Base-by-base conservation (phyloP, 176 grass and related monocot species). In the Carex littledalei region DNA sequence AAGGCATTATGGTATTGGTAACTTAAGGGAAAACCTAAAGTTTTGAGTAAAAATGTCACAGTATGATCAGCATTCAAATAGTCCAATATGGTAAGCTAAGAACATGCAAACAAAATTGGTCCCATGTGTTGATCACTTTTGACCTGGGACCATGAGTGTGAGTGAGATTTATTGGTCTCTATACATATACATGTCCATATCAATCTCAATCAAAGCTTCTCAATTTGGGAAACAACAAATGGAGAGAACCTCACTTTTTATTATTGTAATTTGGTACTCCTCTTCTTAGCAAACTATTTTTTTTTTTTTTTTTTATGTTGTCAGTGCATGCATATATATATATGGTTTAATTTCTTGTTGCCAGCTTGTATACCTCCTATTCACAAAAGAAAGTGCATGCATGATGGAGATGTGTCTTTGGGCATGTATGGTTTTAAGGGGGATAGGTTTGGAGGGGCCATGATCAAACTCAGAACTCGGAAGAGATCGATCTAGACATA, bases 71-170 rank as follows among this genome's bases (percentile, higher is more conserved):
- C 9, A 50, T 0, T 49, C 10, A 50, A 10, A n/a, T 34, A 32
- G 32, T 81, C 16, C 5, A 21, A 81, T 64, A 21, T 81, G 20
- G 34, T 43, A 81, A 11, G 3, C 34, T 47, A 81, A 81, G 21
- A 78, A 78, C 50, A 56, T 55, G 49, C 22, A 77, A 67, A 53
- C 60, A 83, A 67, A 22, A 39, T 50, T 8, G 81, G 81, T 67
- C 81, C 60, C 81, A 83, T 83, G 17, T 67, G 81, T 67, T 77
- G 49, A 55, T 82, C 80, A 83, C 61, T 68, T 83, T 68, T 83
- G 39, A 83, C 61, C 61, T 68, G 81, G 80, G 61, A 67, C 39
- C 80, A 83, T 60, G 13, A 43, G 17, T 43, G 47, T 47, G 22
- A 56, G 74, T 78, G 50, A 78, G 37, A 83, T 67, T 67, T 63